These are phyloP conservation scores for Colletotrichum tofieldiae DNA, from an alignment of 2,329 filamentous ascomycete species.

Conservation along the genomic window DNA sequence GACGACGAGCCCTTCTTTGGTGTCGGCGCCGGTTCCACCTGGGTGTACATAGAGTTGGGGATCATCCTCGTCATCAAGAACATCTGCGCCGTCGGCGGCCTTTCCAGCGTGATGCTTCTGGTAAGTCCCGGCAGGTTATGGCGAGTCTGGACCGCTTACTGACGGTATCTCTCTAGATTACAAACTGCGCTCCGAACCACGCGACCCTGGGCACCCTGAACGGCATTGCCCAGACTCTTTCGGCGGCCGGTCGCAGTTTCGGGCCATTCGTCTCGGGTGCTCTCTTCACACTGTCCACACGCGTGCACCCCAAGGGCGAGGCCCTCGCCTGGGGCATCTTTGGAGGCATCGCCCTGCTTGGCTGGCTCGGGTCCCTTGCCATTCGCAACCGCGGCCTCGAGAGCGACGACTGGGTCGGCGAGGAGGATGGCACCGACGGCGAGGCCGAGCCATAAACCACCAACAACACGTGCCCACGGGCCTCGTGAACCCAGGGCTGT, in stretches of 20 bases:
- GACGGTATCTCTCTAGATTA: constrained; percentile 73
- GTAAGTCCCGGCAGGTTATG: constrained; percentile 65
- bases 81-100: constrained; percentile 87
- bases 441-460: constrained; percentile 39
- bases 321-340: constrained; percentile 90
- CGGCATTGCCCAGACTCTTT: constrained; percentile 93
- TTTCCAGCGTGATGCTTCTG: constrained; percentile 90
- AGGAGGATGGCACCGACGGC: constrained; percentile 50
- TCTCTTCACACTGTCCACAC: constrained; percentile 84
- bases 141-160: background rate
- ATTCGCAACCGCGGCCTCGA: constrained; percentile 78
- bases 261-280: constrained; percentile 92
- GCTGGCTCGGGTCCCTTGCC: constrained; percentile 84
- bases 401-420: constrained; percentile 68
- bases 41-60: constrained; percentile 88
- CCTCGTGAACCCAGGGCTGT: background rate
- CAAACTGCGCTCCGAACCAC: constrained; percentile 90
- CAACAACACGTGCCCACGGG: background rate
- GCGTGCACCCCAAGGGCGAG: constrained; percentile 85
- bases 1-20: constrained; percentile 71
- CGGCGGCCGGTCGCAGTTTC: constrained; percentile 88
- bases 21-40: constrained; percentile 73
- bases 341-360: constrained; percentile 84
- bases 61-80: constrained; percentile 89
- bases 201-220: constrained; percentile 91